Percentiles rank a stretch among this genome's conserved stretches.
Conservation (phyloP, 164 flowering plant species). For the Paratinospora sagittata region DNA sequence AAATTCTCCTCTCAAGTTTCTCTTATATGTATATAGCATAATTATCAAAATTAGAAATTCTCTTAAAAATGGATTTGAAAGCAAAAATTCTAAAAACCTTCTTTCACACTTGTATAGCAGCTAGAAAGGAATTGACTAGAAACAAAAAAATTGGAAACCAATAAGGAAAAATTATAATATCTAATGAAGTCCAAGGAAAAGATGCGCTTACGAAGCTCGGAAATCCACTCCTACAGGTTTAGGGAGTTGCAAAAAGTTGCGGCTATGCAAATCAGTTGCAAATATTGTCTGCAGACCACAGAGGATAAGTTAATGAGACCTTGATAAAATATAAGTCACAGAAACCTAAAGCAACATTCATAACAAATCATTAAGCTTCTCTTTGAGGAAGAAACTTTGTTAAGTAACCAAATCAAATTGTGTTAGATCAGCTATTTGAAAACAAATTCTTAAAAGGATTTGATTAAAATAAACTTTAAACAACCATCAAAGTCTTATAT, state of each 20-base stretch:
- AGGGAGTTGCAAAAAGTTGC: slow-evolving; percentile 79
- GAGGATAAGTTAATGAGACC: not conserved
- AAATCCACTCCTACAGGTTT: slow-evolving; percentile 93
- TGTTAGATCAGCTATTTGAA: too few species aligned
- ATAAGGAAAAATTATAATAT: not conserved
- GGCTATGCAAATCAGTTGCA: slow-evolving; percentile 88
- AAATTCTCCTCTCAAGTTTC: too few species aligned
- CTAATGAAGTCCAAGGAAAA: not conserved
- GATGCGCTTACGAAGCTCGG: slow-evolving; percentile 86
- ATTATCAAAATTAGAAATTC: too few species aligned
- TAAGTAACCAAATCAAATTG: not conserved
- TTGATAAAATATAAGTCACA: not conserved
- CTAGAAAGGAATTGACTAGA: not conserved
- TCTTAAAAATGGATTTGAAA: too few species aligned
- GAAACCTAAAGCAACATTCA: not conserved
- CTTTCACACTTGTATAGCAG: not conserved
- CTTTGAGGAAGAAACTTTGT: not conserved
- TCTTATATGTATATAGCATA: too few species aligned
- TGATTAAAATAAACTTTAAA: too few species aligned
- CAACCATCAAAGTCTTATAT: too few species aligned
- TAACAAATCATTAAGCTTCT: not conserved
- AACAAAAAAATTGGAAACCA: not conserved
- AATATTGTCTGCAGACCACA: slow-evolving; percentile 64
- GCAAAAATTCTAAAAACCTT: too few species aligned
- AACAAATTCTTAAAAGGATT: too few species aligned